A percentile compares a stretch with the other conserved stretches of the same genome.
phyloP scores from a whole-genome alignment of 371 early-diverging fungal genomes.

The Lichtheimia corymbifera region DNA sequence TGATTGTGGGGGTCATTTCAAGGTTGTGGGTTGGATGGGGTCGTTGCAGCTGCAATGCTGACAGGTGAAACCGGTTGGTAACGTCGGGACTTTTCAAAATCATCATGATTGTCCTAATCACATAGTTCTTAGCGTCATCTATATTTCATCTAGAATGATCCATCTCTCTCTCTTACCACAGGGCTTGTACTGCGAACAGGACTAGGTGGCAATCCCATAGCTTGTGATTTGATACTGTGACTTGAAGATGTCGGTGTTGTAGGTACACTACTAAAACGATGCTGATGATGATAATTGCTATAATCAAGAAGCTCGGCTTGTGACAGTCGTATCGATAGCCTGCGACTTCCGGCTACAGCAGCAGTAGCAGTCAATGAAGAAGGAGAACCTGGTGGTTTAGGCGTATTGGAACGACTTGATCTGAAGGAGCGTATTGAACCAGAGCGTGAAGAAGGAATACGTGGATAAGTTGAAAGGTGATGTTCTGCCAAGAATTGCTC shows the following conservation, averaged over 20 bases:
- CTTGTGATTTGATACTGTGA: slow-evolving; percentile 25
- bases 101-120: no score
- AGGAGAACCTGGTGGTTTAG: slow-evolving; percentile 21
- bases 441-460: slow-evolving; percentile 50
- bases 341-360: slow-evolving; percentile 9
- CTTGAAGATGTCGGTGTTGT: slow-evolving; percentile 26
- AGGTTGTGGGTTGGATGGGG: no score
- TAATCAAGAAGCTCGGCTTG: slow-evolving; percentile 47
- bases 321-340: slow-evolving; percentile 34
- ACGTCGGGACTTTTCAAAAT: no score
- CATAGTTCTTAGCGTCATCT: no score
- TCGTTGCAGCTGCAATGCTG: no score
- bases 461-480: slow-evolving; percentile 39
- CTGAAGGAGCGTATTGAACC: slow-evolving; percentile 47
- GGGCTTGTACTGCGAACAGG: slow-evolving; percentile 28
- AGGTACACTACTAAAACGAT: slow-evolving; percentile 24
- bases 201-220: slow-evolving; percentile 22
- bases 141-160: no score
- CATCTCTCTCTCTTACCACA: slow-evolving; percentile 6
- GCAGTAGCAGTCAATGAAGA: slow-evolving; percentile 17
- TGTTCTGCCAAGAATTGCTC: slow-evolving; percentile 71
- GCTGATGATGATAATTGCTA: slow-evolving; percentile 32
- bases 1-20: no score
- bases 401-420: slow-evolving; percentile 28
- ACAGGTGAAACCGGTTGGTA: no score